Percentiles rank a stretch among this genome's conserved stretches.
Conservation (phyloP, 768 basidiomycete genomes). For the Chalciporus piperatus region DNA sequence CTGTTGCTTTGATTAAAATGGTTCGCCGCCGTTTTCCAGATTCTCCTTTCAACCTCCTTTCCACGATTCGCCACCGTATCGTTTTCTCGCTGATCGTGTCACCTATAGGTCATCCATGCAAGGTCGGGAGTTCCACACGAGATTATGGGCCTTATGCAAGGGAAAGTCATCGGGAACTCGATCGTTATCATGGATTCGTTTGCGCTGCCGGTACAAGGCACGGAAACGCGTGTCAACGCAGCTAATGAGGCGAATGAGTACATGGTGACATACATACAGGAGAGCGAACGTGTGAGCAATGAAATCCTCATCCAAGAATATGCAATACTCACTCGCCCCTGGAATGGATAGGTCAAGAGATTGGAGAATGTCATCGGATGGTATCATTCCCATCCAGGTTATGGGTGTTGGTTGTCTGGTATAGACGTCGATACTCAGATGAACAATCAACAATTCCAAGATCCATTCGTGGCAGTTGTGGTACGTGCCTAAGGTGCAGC, state of each 20-base stretch:
- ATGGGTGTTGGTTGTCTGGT: conserved; percentile 98
- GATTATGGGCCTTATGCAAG: conserved; percentile 99
- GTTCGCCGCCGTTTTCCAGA: conserved; percentile 34
- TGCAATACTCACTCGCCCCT: too few species aligned
- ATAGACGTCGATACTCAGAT: conserved; percentile 98
- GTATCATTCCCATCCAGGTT: conserved; percentile 99
- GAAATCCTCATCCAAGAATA: not conserved
- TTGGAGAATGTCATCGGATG: conserved; percentile 90
- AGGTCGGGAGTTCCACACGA: conserved; percentile 96
- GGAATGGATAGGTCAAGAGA: conserved; percentile 61
- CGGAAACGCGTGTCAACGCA: conserved; percentile 97
- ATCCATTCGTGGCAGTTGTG: conserved; percentile 96
- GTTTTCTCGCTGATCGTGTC: not conserved
- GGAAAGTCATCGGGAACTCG: conserved; percentile 79
- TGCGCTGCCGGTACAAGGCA: conserved; percentile 95
- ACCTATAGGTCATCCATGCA: conserved; percentile 88
- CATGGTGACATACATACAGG: conserved; percentile 91
- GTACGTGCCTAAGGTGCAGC: conserved; percentile 45
- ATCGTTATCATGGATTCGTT: conserved; percentile 94
- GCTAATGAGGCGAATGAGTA: conserved; percentile 95
- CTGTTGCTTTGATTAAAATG: conserved; percentile 95
- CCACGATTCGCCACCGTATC: conserved; percentile 1
- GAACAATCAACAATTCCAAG: conserved; percentile 91
- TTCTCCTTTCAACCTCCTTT: not conserved
- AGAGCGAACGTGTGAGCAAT: conserved; percentile 67